Conservation (phyloP, 2,329 filamentous ascomycete species). For the Volutella citrinella region DNA sequence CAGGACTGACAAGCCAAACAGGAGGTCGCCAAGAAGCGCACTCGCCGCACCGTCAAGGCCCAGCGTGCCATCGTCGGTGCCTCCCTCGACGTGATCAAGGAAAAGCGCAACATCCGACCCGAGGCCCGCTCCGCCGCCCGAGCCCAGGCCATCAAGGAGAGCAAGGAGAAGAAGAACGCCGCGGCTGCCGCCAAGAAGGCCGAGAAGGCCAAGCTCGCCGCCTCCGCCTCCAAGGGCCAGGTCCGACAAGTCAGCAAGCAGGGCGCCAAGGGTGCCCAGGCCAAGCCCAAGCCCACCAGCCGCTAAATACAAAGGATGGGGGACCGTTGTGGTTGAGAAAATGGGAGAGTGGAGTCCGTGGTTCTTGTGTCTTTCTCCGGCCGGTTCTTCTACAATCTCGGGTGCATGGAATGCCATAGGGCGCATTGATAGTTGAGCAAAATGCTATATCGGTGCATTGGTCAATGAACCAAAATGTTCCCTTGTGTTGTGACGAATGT, state of each 20-base stretch:
- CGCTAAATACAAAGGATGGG: conserved; percentile 51
- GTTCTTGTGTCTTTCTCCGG: conserved; percentile 42
- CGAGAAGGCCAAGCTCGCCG: conserved; percentile 95
- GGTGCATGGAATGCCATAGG: conserved; percentile 41
- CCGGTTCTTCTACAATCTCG: conserved; percentile 41
- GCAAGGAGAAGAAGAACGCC: conserved; percentile 96
- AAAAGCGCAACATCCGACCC: conserved; percentile 90
- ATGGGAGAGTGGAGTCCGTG: conserved; percentile 36
- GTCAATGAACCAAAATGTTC: conserved; percentile 21
- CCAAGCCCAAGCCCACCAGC: conserved; percentile 82
- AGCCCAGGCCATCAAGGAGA: conserved; percentile 87
- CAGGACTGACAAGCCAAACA: conserved; percentile 51
- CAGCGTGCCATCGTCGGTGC: conserved; percentile 99
- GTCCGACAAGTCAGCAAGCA: conserved; percentile 91
- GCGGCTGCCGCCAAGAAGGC: conserved; percentile 93
- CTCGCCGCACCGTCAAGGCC: conserved; percentile 95
- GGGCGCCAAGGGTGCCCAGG: conserved; percentile 84
- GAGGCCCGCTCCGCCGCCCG: conserved; percentile 94
- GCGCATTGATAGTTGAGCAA: conserved; percentile 42
- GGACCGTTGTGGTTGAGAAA: conserved; percentile 22
- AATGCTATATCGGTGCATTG: conserved; percentile 36
- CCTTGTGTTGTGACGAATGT: conserved; percentile 17
- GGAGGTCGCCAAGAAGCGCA: conserved; percentile 99
- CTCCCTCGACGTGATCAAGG: conserved; percentile 99
- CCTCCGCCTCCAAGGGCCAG: conserved; percentile 72